These are phyloP conservation scores for Fusarium sp. DNA, from an alignment of 2,329 filamentous ascomycete species.

Conservation along the genomic window DNA sequence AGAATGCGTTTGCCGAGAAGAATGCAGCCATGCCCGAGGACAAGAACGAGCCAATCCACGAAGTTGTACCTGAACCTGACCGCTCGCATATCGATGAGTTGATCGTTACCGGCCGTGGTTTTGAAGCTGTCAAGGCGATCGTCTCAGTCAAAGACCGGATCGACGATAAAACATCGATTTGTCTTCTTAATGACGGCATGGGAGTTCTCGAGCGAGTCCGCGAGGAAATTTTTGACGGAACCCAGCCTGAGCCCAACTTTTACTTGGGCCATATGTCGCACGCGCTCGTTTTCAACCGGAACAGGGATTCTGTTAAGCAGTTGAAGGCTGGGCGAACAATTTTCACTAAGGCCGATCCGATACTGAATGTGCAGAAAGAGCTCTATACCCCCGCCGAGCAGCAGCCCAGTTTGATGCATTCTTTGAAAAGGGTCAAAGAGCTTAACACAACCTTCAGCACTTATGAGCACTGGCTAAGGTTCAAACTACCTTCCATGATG, in stretches of 20 bases:
- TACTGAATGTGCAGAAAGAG: constrained; percentile 25
- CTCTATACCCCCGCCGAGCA: constrained; percentile 33
- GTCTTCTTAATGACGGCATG: constrained; percentile 84
- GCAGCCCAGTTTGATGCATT: constrained; percentile 39
- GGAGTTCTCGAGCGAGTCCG: constrained; percentile 86
- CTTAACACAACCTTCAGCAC: constrained; percentile 40
- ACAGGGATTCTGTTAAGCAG: constrained; percentile 55
- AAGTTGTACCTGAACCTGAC: constrained; percentile 36
- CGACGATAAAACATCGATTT: constrained; percentile 75
- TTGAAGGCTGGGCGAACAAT: constrained; percentile 48
- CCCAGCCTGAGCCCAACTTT: constrained; percentile 76
- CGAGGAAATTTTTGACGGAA: constrained; percentile 74
- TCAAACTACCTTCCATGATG: constrained; percentile 83
- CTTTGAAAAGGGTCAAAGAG: constrained; percentile 33
- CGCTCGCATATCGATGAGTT: constrained; percentile 74
- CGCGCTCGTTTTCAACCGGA: constrained; percentile 57
- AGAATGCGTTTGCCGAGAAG: constrained; percentile 34
- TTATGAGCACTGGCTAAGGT: constrained; percentile 67
- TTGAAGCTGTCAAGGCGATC: constrained; percentile 68
- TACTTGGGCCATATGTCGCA: constrained; percentile 74
- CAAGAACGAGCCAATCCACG: neutral
- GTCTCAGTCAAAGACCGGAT: constrained; percentile 72
- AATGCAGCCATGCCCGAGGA: constrained; percentile 32
- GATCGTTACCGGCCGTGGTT: constrained; percentile 71
- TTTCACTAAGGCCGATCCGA: constrained; percentile 45